phyloP scores from a whole-genome alignment of 2,329 filamentous ascomycete genomes.

The Amauroascus niger region DNA sequence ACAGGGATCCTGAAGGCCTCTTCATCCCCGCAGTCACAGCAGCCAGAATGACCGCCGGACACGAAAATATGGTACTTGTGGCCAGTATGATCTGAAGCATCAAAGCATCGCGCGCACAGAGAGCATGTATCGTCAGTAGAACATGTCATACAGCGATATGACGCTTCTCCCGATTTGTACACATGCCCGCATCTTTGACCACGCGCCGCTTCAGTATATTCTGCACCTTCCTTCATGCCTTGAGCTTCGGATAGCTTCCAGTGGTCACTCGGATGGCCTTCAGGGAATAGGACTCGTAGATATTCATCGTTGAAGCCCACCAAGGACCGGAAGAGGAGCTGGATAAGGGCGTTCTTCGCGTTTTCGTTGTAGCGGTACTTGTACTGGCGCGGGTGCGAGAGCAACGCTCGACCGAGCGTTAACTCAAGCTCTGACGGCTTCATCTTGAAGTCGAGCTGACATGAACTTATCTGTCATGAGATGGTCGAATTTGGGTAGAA shows the following conservation, averaged over 20 bases:
- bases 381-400: slow-evolving; percentile 63
- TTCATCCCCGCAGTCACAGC: slow-evolving; percentile 92
- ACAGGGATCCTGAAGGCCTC: slow-evolving; percentile 88
- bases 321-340: slow-evolving; percentile 77
- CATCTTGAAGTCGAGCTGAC: not conserved
- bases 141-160: slow-evolving; percentile 89
- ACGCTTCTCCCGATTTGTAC: slow-evolving; percentile 86
- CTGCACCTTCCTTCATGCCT: slow-evolving; percentile 83
- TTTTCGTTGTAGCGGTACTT: slow-evolving; percentile 64
- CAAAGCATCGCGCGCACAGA: slow-evolving; percentile 86
- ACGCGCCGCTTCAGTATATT: slow-evolving; percentile 83
- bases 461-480: not conserved
- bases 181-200: slow-evolving; percentile 96
- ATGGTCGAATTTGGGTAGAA: not conserved
- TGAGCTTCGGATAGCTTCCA: slow-evolving; percentile 82
- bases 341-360: slow-evolving; percentile 62
- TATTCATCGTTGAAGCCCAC: slow-evolving; percentile 65
- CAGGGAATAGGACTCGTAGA: slow-evolving; percentile 70
- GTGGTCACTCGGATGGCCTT: slow-evolving; percentile 52
- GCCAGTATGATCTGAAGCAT: slow-evolving; percentile 85
- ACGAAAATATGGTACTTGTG: slow-evolving; percentile 86
- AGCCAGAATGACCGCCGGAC: slow-evolving; percentile 83
- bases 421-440: slow-evolving; percentile 53
- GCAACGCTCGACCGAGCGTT: slow-evolving; percentile 73
- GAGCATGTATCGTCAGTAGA: slow-evolving; percentile 92